Conservation (phyloP, 805 yeast genomes). For the Nakazawaea anatomiae region DNA sequence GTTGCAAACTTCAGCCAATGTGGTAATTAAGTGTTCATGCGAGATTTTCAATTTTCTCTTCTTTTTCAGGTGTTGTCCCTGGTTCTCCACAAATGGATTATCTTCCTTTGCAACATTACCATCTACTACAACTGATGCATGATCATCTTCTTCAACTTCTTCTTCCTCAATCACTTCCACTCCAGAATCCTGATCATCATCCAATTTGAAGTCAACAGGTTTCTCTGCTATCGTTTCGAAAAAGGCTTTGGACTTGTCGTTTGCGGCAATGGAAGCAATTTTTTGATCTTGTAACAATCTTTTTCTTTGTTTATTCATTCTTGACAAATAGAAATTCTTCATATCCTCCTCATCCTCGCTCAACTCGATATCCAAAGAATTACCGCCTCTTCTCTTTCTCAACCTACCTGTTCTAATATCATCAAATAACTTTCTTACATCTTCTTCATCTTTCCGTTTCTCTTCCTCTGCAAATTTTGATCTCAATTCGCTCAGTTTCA, state of each 20-base stretch:
- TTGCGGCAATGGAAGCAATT: slow-evolving; percentile 36
- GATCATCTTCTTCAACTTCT: slow-evolving; percentile 13
- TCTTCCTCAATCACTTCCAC: slow-evolving; percentile 20
- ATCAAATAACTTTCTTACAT: slow-evolving; percentile 60
- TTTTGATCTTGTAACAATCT: slow-evolving; percentile 42
- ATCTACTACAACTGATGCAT: not conserved
- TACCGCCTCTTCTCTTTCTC: slow-evolving; percentile 45
- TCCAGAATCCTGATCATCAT: slow-evolving; percentile 19
- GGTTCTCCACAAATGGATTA: slow-evolving; percentile 3
- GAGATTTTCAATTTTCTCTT: slow-evolving; percentile 36
- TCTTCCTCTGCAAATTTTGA: slow-evolving; percentile 54
- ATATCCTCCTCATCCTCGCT: slow-evolving; percentile 68
- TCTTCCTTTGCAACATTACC: not conserved
- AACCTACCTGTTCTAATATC: slow-evolving; percentile 72
- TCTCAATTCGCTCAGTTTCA: slow-evolving; percentile 54
- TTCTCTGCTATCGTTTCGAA: slow-evolving; percentile 55
- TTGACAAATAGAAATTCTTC: slow-evolving; percentile 26
- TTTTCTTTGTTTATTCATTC: slow-evolving; percentile 38
- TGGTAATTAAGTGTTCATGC: slow-evolving; percentile 49
- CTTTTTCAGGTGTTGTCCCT: slow-evolving; percentile 15
- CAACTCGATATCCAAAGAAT: slow-evolving; percentile 37
- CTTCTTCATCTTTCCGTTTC: slow-evolving; percentile 53
- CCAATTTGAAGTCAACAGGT: slow-evolving; percentile 24
- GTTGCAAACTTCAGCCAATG: slow-evolving; percentile 45
- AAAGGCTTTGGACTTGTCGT: slow-evolving; percentile 59